Evolutionary conservation across 1,284 basidiomycete species (phyloP).

Genomic region (Athelia psychrophila): DNA sequence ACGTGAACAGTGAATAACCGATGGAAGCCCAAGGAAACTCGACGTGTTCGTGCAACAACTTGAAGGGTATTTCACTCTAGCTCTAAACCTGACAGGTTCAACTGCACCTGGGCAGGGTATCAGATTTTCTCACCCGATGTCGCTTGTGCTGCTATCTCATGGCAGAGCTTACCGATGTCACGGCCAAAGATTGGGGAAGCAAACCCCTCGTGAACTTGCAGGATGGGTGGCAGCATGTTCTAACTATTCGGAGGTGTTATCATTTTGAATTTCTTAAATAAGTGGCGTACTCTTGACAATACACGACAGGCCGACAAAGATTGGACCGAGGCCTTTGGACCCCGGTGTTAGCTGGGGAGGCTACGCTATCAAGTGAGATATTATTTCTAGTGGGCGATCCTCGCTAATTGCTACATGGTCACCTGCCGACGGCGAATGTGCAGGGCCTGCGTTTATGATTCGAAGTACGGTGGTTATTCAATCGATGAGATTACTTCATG

Average conservation of each 20-base stretch:
- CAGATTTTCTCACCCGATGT: neutral
- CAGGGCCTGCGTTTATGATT: slow-evolving; percentile 56
- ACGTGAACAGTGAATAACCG: slow-evolving; percentile 67
- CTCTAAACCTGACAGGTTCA: slow-evolving; percentile 88
- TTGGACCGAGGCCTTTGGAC: slow-evolving; percentile 76
- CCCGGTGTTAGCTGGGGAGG: slow-evolving; percentile 83
- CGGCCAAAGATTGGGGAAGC: slow-evolving; percentile 80
- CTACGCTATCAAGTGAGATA: slow-evolving; percentile 73
- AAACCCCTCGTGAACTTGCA: slow-evolving; percentile 82
- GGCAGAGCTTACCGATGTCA: slow-evolving; percentile 78
- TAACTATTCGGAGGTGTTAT: slow-evolving; percentile 79
- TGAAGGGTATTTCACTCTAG: slow-evolving; percentile 84
- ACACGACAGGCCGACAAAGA: slow-evolving; percentile 70
- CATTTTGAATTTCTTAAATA: too few relatives aligned
- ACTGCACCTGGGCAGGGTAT: slow-evolving; percentile 84
- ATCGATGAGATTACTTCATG: slow-evolving; percentile 91
- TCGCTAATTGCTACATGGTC: too few relatives aligned
- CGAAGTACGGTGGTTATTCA: slow-evolving; percentile 70
- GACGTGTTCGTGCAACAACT: slow-evolving; percentile 79
- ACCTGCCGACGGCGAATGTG: too few relatives aligned
- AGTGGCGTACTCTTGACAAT: too few relatives aligned
- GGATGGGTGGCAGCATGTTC: slow-evolving; percentile 71
- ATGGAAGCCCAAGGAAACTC: slow-evolving; percentile 94
- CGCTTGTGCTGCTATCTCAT: neutral
- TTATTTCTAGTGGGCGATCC: too few relatives aligned